Evolutionary conservation across 2,329 filamentous ascomycete genomes (phyloP).

Genomic region (Calonectria hongkongensis): DNA sequence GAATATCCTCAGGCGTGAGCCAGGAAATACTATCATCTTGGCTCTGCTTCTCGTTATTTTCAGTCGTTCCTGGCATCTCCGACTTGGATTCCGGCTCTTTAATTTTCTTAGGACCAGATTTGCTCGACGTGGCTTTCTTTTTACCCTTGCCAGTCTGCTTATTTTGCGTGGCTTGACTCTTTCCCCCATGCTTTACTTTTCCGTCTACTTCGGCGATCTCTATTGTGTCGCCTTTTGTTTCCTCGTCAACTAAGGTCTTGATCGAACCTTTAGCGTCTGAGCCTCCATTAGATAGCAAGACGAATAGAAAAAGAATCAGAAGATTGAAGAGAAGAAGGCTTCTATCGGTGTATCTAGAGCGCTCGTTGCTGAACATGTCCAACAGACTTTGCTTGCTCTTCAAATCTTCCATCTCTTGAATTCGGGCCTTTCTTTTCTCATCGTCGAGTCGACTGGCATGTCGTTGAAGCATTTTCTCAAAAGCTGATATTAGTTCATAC

Average conservation of each 20-base stretch:
- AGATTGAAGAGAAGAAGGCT: background rate
- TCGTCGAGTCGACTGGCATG: conserved; percentile 1
- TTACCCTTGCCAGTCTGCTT: background rate
- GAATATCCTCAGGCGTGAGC: conserved; percentile 78
- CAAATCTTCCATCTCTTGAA: background rate
- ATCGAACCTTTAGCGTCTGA: background rate
- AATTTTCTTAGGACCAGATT: background rate
- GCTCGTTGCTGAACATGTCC: background rate
- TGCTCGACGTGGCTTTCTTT: background rate
- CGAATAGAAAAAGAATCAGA: background rate
- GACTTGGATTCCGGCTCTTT: background rate
- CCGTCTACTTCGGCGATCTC: background rate
- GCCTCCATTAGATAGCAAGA: background rate
- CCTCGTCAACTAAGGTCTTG: background rate
- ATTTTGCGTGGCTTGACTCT: background rate
- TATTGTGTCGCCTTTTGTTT: background rate
- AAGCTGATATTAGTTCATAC: conserved; percentile 5
- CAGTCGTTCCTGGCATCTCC: too few relatives aligned
- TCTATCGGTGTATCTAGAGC: background rate
- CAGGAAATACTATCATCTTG: conserved; percentile 45
- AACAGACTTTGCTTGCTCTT: background rate
- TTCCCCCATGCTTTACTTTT: background rate
- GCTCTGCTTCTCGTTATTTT: background rate
- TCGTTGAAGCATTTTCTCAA: conserved; percentile 13
- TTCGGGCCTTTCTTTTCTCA: background rate